Conservation (phyloP, 1,139 yeast genomes). For the Yamadazyma sp. region DNA sequence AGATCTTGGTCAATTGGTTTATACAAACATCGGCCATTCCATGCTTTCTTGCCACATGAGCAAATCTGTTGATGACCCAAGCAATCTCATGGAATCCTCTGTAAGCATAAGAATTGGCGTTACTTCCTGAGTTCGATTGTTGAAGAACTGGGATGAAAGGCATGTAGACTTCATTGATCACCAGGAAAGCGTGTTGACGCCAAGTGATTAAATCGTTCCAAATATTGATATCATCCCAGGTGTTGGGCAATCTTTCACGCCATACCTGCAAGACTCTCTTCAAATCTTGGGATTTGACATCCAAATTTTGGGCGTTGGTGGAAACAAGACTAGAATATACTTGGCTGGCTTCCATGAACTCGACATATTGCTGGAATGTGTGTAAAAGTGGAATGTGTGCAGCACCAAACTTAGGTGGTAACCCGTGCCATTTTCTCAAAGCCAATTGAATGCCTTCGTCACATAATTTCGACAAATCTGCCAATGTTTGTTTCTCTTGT, state of each 20-base stretch:
- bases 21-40: conserved; percentile 97
- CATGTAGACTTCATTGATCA: conserved; percentile 91
- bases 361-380: conserved; percentile 96
- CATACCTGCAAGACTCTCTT: conserved; percentile 95
- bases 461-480: conserved; percentile 79
- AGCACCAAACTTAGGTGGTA: conserved; percentile 75
- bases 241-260: conserved; percentile 95
- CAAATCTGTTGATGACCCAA: conserved; percentile 97
- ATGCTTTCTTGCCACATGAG: conserved; percentile 97
- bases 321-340: conserved; percentile 86
- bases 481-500: conserved; percentile 79
- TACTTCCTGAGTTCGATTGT: conserved; percentile 67
- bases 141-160: conserved; percentile 89
- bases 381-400: conserved; percentile 92
- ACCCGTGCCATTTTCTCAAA: conserved; percentile 87
- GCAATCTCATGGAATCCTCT: conserved; percentile 99
- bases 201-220: conserved; percentile 98
- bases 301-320: conserved; percentile 90
- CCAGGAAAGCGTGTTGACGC: conserved; percentile 98
- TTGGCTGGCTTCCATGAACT: conserved; percentile 96
- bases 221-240: conserved; percentile 95
- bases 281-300: conserved; percentile 88
- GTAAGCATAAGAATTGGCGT: conserved; percentile 89
- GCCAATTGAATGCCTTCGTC: conserved; percentile 97
- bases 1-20: conserved; percentile 87